A percentile compares a stretch with the other conserved stretches of the same genome.
Evolutionary conservation across 2,329 filamentous ascomycete species (phyloP).

Genomic region (Aspergillus cejpii): DNA sequence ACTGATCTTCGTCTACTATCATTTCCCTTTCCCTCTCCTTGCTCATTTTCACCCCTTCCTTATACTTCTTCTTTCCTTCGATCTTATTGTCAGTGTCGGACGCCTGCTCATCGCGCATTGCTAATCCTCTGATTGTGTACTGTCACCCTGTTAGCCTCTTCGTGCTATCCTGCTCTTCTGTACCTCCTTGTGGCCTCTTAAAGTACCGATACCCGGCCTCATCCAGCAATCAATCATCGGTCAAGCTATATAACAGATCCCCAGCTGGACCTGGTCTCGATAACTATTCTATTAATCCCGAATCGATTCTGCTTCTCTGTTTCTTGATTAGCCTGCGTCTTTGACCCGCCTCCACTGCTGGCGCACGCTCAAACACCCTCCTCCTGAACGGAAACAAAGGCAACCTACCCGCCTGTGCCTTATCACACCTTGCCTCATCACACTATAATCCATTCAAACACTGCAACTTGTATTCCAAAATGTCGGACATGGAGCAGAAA

Average conservation of each 20-base stretch:
- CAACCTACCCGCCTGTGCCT: slow-evolving; percentile 2
- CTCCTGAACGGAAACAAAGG: slow-evolving; percentile 1
- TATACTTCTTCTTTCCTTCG: slow-evolving; percentile 1
- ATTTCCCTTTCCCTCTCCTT: slow-evolving; percentile 3
- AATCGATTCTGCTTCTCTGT: slow-evolving; percentile 6
- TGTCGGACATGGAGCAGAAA: slow-evolving; percentile 63
- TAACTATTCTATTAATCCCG: slow-evolving; percentile 3
- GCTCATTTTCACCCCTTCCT: background rate
- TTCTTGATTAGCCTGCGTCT: slow-evolving; percentile 7
- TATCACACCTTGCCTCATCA: background rate
- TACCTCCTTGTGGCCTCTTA: background rate
- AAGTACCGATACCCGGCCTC: background rate
- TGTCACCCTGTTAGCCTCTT: background rate
- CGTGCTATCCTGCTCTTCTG: background rate
- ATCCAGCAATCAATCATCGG: background rate
- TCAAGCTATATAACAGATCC: slow-evolving; percentile 10
- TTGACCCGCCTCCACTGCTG: slow-evolving; percentile 6
- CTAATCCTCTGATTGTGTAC: background rate
- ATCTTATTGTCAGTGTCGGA: slow-evolving; percentile 2
- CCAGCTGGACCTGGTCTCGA: slow-evolving; percentile 29
- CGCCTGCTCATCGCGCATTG: background rate
- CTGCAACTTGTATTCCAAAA: slow-evolving; percentile 18
- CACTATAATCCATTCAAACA: background rate
- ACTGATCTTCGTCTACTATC: slow-evolving; percentile 9
- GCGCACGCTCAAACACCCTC: slow-evolving; percentile 4